These are phyloP conservation scores for Immersiporthe knoxdaviesiana DNA, from an alignment of 2,329 filamentous ascomycete species.

Conservation along the genomic window DNA sequence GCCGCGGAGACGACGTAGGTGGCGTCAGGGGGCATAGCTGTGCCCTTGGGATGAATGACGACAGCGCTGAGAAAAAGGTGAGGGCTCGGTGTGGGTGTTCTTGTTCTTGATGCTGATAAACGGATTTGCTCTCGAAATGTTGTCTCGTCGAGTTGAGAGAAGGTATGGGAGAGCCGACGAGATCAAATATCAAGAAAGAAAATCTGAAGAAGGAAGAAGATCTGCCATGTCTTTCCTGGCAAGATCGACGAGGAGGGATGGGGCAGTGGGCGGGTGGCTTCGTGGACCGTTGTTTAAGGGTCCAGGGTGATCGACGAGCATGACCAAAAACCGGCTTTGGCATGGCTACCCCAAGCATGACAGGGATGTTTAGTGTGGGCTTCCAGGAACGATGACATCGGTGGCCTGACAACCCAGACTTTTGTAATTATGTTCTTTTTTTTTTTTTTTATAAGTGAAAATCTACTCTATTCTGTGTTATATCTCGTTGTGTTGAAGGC, in stretches of 20 bases:
- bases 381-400: constrained; percentile 17
- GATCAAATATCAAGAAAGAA: background rate
- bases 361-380: background rate
- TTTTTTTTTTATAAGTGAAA: too few relatives aligned
- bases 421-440: background rate
- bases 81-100: constrained; percentile 16
- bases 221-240: background rate
- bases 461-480: too few relatives aligned
- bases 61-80: background rate
- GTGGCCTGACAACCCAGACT: background rate
- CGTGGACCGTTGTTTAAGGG: background rate
- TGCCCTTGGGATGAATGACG: background rate
- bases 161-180: background rate
- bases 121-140: background rate
- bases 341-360: background rate
- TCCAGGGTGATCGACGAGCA: background rate
- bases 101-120: too few relatives aligned
- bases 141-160: background rate
- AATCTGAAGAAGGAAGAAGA: background rate
- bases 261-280: background rate
- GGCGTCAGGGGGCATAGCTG: constrained; percentile 20
- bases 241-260: background rate
- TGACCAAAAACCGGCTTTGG: constrained; percentile 16
- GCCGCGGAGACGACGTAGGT: constrained; percentile 18
- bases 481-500: too few relatives aligned